These are phyloP conservation scores for Sugiyamaella pinicola DNA, from an alignment of 1,139 yeast genomes.

Conservation along the genomic window DNA sequence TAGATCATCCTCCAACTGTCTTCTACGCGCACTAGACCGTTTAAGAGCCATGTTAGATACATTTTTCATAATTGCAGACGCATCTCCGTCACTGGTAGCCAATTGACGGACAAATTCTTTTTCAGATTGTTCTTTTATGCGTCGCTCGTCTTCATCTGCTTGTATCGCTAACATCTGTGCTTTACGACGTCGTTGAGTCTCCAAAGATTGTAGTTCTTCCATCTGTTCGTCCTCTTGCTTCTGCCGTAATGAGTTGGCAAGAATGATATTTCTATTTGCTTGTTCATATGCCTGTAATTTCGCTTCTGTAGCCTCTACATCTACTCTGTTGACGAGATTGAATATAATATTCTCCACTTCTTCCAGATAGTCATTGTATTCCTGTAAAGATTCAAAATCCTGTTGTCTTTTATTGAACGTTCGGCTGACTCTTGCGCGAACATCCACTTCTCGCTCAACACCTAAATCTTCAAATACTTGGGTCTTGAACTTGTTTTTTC, in stretches of 20 bases:
- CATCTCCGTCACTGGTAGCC: slow-evolving; percentile 51
- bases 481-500: slow-evolving; percentile 87
- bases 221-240: slow-evolving; percentile 66
- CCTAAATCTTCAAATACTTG: slow-evolving; percentile 88
- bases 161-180: slow-evolving; percentile 42
- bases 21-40: slow-evolving; percentile 65
- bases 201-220: slow-evolving; percentile 72
- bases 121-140: slow-evolving; percentile 54
- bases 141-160: slow-evolving; percentile 42
- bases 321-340: slow-evolving; percentile 70
- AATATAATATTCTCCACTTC: slow-evolving; percentile 79
- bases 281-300: slow-evolving; percentile 71
- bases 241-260: slow-evolving; percentile 71
- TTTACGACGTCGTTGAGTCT: slow-evolving; percentile 57
- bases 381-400: slow-evolving; percentile 64
- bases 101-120: slow-evolving; percentile 73
- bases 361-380: slow-evolving; percentile 77
- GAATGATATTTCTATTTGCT: slow-evolving; percentile 72
- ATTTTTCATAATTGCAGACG: slow-evolving; percentile 53
- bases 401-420: slow-evolving; percentile 81
- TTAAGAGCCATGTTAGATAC: slow-evolving; percentile 65
- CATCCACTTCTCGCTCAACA: slow-evolving; percentile 91
- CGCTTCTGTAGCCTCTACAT: slow-evolving; percentile 70
- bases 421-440: slow-evolving; percentile 72
- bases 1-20: slow-evolving; percentile 66